Evolutionary conservation across 2,329 filamentous ascomycete species (phyloP), one percentile per base, ranked within the genome.

Genomic region (Sporothrix globosa): DNA sequence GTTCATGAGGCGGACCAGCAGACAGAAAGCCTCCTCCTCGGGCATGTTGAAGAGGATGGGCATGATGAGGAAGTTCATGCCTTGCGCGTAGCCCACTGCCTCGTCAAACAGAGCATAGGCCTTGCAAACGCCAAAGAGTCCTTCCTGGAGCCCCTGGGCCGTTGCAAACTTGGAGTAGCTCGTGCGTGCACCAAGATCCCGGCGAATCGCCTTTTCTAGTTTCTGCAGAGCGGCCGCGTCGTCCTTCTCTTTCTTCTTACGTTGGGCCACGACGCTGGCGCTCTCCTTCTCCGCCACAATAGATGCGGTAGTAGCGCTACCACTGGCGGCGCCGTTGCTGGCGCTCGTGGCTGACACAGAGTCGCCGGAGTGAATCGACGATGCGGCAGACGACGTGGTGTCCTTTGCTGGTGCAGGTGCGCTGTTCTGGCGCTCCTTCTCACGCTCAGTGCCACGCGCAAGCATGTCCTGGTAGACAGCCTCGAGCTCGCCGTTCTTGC

Each of bases 31-130:
- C 81, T 99, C 96, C 77, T 97, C 93, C 81, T 98, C 95, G 2
- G 94, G 92, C 94, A 98, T 97, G 79, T 97, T 98, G 82, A 99
- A 97, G 1, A 99, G 84, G 21, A 99, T 80, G 30, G 96, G 96
- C 93, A 98, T 98, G 65, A 93, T 92, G 72, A 99, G 88, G 77
- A 99, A 99, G 78, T 98, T 99, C 92, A 99, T 97, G 77, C 96
- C 96, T 80, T 99, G 96, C 0, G 96, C 95, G 79, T 99, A 99
- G 44, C 96, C 95, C 48, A 99, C 96, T 9, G 86, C 91, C 77
- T 97, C 93, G 77, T 99, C 96, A 75, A 94, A 98, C 41, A 99
- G 84, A 17, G 96, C 96, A 81, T 99, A 99, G 1, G 96, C 94
- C 80, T 98, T 99, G 83, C 96, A 99, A 48, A 99, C 88, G 50